These are phyloP conservation scores for Candida dubliniensis DNA, from an alignment of 1,139 yeast species.

Conservation along the genomic window DNA sequence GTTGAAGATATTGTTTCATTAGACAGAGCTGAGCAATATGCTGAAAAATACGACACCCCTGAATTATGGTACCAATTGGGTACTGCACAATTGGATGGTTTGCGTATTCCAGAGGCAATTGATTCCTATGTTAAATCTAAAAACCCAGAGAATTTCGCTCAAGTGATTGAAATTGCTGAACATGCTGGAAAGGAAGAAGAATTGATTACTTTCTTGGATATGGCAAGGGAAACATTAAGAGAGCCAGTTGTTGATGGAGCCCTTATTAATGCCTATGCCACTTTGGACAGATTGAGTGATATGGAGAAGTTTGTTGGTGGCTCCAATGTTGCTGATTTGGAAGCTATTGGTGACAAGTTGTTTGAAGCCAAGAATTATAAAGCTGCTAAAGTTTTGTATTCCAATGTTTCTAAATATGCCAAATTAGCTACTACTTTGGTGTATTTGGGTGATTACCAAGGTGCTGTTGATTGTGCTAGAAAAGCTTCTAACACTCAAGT, in stretches of 20 bases:
- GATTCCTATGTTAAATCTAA: slow-evolving; percentile 85
- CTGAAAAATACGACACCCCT: slow-evolving; percentile 82
- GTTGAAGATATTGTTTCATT: slow-evolving; percentile 92
- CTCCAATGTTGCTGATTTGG: slow-evolving; percentile 91
- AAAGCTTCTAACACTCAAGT: slow-evolving; percentile 92
- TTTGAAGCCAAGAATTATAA: slow-evolving; percentile 81
- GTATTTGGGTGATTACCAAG: slow-evolving; percentile 86
- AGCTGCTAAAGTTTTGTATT: slow-evolving; percentile 87
- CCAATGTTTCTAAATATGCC: slow-evolving; percentile 89
- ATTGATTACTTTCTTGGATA: slow-evolving; percentile 76
- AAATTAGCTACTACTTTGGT: slow-evolving; percentile 95
- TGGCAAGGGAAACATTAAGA: slow-evolving; percentile 93
- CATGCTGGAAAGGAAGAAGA: slow-evolving; percentile 97
- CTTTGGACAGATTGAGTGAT: slow-evolving; percentile 70
- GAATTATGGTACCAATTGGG: slow-evolving; percentile 96
- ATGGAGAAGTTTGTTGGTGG: slow-evolving; percentile 83
- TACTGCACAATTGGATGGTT: slow-evolving; percentile 92
- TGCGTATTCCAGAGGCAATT: slow-evolving; percentile 89
- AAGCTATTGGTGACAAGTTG: slow-evolving; percentile 87
- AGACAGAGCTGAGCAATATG: slow-evolving; percentile 92
- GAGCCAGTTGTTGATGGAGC: slow-evolving; percentile 95
- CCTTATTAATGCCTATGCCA: slow-evolving; percentile 82
- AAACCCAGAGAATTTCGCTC: slow-evolving; percentile 87
- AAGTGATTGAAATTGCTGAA: slow-evolving; percentile 92
- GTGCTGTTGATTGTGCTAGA: slow-evolving; percentile 98